Conservation (phyloP, 2,329 filamentous ascomycete species). For the Dothidotthia symphoricarpi region DNA sequence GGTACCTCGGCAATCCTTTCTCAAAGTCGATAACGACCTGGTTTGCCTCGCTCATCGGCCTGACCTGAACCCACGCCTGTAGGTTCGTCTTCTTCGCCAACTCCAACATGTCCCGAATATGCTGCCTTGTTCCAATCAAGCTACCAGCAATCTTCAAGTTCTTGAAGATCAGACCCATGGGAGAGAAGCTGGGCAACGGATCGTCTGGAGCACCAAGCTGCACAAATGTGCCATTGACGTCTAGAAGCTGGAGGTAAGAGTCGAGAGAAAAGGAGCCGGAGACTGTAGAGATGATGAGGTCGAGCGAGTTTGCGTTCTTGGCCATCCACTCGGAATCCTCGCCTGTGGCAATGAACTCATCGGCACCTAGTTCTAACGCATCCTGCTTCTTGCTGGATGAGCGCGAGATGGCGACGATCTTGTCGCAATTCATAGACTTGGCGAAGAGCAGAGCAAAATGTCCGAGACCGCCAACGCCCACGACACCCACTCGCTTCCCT, state of each 20-base stretch:
- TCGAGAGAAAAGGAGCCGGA: slow-evolving; percentile 57
- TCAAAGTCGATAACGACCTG: slow-evolving; percentile 42
- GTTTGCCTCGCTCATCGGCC: slow-evolving; percentile 41
- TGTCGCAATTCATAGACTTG: slow-evolving; percentile 66
- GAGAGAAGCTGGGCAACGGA: slow-evolving; percentile 52
- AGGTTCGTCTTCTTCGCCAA: slow-evolving; percentile 43
- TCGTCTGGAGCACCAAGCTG: slow-evolving; percentile 67
- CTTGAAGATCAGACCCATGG: slow-evolving; percentile 53
- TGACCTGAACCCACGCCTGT: slow-evolving; percentile 45
- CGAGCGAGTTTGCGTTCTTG: slow-evolving; percentile 53
- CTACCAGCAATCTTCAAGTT: slow-evolving; percentile 63
- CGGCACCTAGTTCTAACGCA: slow-evolving; percentile 59
- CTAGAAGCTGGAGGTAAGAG: slow-evolving; percentile 61
- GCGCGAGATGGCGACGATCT: slow-evolving; percentile 64
- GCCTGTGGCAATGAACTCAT: slow-evolving; percentile 61
- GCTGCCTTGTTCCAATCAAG: slow-evolving; percentile 61
- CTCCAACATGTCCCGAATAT: slow-evolving; percentile 56
- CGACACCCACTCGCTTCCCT: slow-evolving; percentile 73
- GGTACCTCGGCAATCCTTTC: slow-evolving; percentile 45
- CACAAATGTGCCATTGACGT: slow-evolving; percentile 60
- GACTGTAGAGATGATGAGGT: slow-evolving; percentile 60
- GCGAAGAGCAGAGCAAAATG: slow-evolving; percentile 72
- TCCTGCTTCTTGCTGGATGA: slow-evolving; percentile 60
- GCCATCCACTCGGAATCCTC: slow-evolving; percentile 60
- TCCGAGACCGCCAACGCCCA: slow-evolving; percentile 71